Conservation (phyloP, 345 rosid species). For the Pistacia atlantica region DNA sequence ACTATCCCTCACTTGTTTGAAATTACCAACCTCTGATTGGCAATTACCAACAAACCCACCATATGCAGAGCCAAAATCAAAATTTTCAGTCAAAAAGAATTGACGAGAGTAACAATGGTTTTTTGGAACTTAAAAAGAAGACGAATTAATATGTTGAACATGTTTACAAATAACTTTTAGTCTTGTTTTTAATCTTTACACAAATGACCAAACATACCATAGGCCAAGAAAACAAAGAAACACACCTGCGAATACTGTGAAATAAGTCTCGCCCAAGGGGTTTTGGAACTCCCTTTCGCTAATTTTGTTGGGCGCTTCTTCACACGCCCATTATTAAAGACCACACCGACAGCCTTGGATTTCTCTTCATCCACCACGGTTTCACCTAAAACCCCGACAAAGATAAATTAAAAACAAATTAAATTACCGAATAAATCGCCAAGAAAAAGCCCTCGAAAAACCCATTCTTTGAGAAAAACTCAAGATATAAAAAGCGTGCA, state of each 20-base stretch:
- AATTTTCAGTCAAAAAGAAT: neutral
- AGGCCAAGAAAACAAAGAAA: neutral
- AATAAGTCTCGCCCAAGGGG: conserved; percentile 91
- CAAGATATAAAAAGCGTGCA: conserved; percentile 32
- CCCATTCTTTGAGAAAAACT: conserved; percentile 4
- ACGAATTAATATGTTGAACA: neutral
- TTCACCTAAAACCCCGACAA: conserved; percentile 44
- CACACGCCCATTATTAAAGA: conserved; percentile 25
- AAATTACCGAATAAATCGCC: conserved; percentile 13
- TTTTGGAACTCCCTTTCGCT: conserved; percentile 41
- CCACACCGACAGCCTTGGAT: conserved; percentile 34
- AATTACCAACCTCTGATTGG: too few species aligned
- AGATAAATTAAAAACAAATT: neutral
- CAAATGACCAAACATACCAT: conserved; percentile 1
- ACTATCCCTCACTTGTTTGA: too few species aligned
- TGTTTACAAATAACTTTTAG: neutral
- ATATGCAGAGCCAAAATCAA: neutral
- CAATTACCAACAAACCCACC: too few species aligned
- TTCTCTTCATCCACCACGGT: conserved; percentile 41
- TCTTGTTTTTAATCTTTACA: neutral
- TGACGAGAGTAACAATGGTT: neutral
- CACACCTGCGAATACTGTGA: conserved; percentile 82
- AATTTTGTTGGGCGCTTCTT: conserved; percentile 45
- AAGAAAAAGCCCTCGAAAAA: conserved; percentile 21
- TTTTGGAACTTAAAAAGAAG: neutral